Evolutionary conservation across 345 rosid genomes (phyloP).

Genomic region (Arabidopsis arenosa): DNA sequence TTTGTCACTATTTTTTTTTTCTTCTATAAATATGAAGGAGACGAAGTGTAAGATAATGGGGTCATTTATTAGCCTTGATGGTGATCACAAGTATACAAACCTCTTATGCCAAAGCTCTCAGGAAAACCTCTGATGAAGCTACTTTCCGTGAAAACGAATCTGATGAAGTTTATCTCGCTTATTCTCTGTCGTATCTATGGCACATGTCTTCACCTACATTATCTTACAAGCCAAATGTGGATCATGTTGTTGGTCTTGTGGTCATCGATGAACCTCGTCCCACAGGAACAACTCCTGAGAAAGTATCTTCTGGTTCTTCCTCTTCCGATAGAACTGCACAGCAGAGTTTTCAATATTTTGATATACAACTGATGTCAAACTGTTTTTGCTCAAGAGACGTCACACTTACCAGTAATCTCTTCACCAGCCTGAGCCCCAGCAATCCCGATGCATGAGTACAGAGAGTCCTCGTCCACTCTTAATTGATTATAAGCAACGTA

Average conservation of each 20-base stretch:
- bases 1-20: not conserved
- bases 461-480: conserved; percentile 77
- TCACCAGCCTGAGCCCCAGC: conserved; percentile 94
- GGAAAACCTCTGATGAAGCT: conserved; percentile 27
- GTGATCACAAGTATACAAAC: conserved; percentile 29
- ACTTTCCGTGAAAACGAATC: not conserved
- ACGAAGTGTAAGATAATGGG: conserved; percentile 10
- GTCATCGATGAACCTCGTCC: conserved; percentile 94
- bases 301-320: conserved; percentile 65
- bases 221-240: conserved; percentile 32
- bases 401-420: conserved; percentile 53
- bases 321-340: conserved; percentile 61
- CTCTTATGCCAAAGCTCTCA: conserved; percentile 21
- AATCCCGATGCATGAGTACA: conserved; percentile 92
- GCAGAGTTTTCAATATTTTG: conserved; percentile 4
- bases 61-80: conserved; percentile 8
- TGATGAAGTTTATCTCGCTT: conserved; percentile 19
- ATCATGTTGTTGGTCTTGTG: conserved; percentile 88
- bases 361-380: conserved; percentile 5
- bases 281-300: conserved; percentile 65
- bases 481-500: conserved; percentile 87
- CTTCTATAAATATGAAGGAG: conserved; percentile 29
- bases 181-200: conserved; percentile 30
- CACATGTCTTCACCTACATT: conserved; percentile 32
- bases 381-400: conserved; percentile 7